These are phyloP conservation scores for Phaffomyces antillensis DNA, from an alignment of 805 yeast genomes.

Conservation along the genomic window DNA sequence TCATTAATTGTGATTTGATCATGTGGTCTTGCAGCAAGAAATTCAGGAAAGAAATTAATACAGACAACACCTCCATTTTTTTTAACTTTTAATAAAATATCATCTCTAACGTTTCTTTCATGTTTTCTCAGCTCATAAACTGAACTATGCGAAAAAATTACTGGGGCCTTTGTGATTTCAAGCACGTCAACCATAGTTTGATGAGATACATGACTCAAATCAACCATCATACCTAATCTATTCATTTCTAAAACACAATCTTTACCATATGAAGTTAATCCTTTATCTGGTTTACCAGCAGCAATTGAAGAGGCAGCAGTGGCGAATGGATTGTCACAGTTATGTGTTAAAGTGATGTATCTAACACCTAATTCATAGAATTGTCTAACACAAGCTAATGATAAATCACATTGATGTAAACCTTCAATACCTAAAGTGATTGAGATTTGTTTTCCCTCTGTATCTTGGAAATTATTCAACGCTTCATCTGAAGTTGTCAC, in stretches of 20 bases:
- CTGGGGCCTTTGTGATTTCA: constrained; percentile 36
- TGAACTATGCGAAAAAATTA: constrained; percentile 41
- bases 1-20: constrained; percentile 35
- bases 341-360: constrained; percentile 46
- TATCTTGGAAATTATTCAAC: constrained; percentile 24
- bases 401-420: constrained; percentile 43
- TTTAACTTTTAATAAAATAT: constrained; percentile 32
- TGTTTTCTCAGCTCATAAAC: constrained; percentile 35
- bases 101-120: constrained; percentile 42
- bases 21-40: constrained; percentile 22
- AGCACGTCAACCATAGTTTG: constrained; percentile 42
- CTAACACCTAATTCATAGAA: constrained; percentile 46
- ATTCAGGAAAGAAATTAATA: constrained; percentile 38
- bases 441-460: constrained; percentile 30
- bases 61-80: constrained; percentile 41
- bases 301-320: constrained; percentile 44
- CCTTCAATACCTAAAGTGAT: constrained; percentile 49
- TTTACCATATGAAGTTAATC: constrained; percentile 35
- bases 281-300: constrained; percentile 39
- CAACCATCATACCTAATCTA: constrained; percentile 47
- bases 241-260: constrained; percentile 35
- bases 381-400: constrained; percentile 42
- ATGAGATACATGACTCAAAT: constrained; percentile 40
- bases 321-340: constrained; percentile 52
- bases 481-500: constrained; percentile 38